These are phyloP conservation scores for Lipomyces sp. DNA, from an alignment of 805 yeast species.

Conservation along the genomic window DNA sequence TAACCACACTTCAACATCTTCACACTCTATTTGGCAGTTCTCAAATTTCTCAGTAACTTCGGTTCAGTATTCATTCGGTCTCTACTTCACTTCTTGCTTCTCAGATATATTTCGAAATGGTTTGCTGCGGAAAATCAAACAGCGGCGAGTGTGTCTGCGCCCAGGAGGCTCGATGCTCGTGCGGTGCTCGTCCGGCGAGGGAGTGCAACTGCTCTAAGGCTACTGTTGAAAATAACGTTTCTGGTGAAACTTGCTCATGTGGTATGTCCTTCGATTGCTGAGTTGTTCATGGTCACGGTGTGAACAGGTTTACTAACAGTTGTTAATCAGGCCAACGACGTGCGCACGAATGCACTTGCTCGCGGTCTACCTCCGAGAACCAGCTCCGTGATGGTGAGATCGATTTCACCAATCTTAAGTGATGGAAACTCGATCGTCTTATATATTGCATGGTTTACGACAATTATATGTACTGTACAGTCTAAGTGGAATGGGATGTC, in stretches of 20 bases:
- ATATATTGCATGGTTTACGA: too few species aligned
- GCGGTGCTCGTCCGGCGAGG: slow-evolving; percentile 59
- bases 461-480: too few species aligned
- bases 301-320: too few species aligned
- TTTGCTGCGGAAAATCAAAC: slow-evolving; percentile 44
- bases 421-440: too few species aligned
- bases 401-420: slow-evolving; percentile 50
- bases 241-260: slow-evolving; percentile 52
- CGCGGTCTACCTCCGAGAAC: slow-evolving; percentile 41
- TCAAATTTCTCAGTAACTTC: too few species aligned
- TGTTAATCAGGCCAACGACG: slow-evolving; percentile 41
- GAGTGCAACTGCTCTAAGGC: slow-evolving; percentile 56
- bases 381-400: slow-evolving; percentile 53
- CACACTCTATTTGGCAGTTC: too few species aligned
- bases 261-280: slow-evolving; percentile 42
- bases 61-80: too few species aligned
- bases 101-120: too few species aligned
- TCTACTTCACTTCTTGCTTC: too few species aligned
- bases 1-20: too few species aligned
- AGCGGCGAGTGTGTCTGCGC: slow-evolving; percentile 54
- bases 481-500: too few species aligned
- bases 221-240: slow-evolving; percentile 47
- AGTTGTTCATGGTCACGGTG: too few species aligned
- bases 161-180: slow-evolving; percentile 59
- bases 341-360: slow-evolving; percentile 56